Conservation (phyloP, 768 basidiomycete genomes). For the Tylopilus plumbeoviolaceoides region DNA sequence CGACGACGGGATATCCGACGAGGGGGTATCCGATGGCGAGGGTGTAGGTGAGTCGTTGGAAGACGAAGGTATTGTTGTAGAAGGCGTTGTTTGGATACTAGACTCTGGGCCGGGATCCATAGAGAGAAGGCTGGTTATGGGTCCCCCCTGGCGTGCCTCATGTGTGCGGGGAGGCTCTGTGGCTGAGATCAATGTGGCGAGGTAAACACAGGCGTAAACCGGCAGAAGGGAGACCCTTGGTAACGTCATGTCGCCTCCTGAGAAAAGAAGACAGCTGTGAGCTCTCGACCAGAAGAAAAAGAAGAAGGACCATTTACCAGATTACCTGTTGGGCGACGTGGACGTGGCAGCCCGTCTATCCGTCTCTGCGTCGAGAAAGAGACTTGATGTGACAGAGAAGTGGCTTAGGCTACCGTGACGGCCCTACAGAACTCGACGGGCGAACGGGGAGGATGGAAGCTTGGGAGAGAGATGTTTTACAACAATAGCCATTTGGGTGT, state of each 20-base stretch:
- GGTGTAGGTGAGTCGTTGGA: constrained; percentile 5
- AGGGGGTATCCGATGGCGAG: too few relatives aligned
- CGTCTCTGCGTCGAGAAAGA: neutral
- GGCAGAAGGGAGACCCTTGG: constrained; percentile 1
- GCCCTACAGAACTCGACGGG: neutral
- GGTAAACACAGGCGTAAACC: constrained; percentile 4
- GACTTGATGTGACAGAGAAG: neutral
- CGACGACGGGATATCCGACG: constrained; percentile 3
- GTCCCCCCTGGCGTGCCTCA: constrained; percentile 21
- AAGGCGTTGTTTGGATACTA: neutral
- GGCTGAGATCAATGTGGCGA: constrained; percentile 14
- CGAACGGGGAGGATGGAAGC: neutral
- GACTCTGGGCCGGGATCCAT: constrained; percentile 8
- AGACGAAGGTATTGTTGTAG: constrained; percentile 11
- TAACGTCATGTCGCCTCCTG: constrained; percentile 15
- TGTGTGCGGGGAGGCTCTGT: constrained; percentile 10
- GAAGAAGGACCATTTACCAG: neutral
- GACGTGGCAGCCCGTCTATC: neutral
- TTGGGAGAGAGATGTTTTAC: constrained; percentile 3
- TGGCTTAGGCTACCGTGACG: too few relatives aligned
- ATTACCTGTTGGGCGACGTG: neutral
- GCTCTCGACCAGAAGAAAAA: neutral
- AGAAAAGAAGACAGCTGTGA: neutral
- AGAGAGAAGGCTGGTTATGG: neutral
- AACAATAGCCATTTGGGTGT: constrained; percentile 7